phyloP scores from a whole-genome alignment of 228 moss, liverwort and hornwort species.

The Sphagnum fallax region DNA sequence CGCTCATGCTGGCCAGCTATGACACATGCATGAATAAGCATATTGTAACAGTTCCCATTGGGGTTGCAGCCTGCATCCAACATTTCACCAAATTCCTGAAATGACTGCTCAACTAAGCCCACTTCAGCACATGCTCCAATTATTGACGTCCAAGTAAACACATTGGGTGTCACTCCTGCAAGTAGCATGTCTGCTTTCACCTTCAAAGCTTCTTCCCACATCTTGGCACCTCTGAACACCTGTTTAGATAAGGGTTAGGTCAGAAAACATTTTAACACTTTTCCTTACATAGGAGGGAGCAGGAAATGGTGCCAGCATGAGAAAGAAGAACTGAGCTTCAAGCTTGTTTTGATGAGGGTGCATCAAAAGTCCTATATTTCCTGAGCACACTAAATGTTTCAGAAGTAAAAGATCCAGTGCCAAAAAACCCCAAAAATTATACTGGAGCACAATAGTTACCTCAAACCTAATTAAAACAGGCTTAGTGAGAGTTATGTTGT shows the following conservation, averaged over 20 bases:
- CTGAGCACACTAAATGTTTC: constrained; percentile 10
- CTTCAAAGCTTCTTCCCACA: constrained; percentile 80
- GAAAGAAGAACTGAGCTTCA: too few relatives aligned
- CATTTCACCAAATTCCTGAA: constrained; percentile 83
- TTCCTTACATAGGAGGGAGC: neutral
- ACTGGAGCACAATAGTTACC: too few relatives aligned
- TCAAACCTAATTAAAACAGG: too few relatives aligned
- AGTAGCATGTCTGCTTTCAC: constrained; percentile 77
- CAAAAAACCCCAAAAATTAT: too few relatives aligned
- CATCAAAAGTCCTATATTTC: constrained; percentile 19
- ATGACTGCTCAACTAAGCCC: constrained; percentile 84
- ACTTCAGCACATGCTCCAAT: constrained; percentile 83
- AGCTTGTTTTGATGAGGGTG: neutral
- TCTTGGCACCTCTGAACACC: constrained; percentile 81
- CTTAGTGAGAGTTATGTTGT: too few relatives aligned
- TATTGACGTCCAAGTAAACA: constrained; percentile 93
- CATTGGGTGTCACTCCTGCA: constrained; percentile 65
- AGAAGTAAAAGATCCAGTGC: neutral
- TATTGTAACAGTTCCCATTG: constrained; percentile 84
- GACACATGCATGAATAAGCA: constrained; percentile 76
- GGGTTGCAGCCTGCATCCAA: constrained; percentile 68
- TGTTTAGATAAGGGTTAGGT: constrained; percentile 13
- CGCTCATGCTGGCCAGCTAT: constrained; percentile 76
- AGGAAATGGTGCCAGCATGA: neutral
- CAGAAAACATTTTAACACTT: neutral